Evolutionary conservation across 2,329 filamentous ascomycete genomes (phyloP), one percentile per base, ranked within the genome.

Genomic region (Pyrenochaeta sp.): DNA sequence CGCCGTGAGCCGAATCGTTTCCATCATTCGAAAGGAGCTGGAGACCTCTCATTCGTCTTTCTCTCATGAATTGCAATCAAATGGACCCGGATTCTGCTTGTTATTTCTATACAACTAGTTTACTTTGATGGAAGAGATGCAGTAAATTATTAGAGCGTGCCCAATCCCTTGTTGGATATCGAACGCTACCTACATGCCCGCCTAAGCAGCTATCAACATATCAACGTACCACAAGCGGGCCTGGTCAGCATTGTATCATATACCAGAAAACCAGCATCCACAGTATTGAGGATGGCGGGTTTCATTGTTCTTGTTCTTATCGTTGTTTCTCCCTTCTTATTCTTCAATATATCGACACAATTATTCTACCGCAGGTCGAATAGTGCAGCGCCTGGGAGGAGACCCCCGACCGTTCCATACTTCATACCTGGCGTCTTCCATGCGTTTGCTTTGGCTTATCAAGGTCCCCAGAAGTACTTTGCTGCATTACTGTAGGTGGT

Each of bases 331-430:
- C 60, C 61, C 11, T 51, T 61, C 20, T 34, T 62, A n/a, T 62
- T 49, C 11, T 60, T 58, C 14, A 57, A 60, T 35, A 24, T 56
- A n/a, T 55, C 60, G 10, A 56, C 53, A 6, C 13, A 27, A 1
- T 6, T 51, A 6, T 64, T 67, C 27, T 53, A 54, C 28, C 53
- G 48, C 19, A 52, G 20, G 29, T 15, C 41, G 0, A 54, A 58
- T 7, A 57, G 44, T 22, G 55, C 29, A 27, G 17, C 15, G 3
- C n/a, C 3, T 0, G 39, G 35, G 5, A 60, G 59, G 15, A 41
- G 15, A n/a, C 60, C 63, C 7, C 58, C 61, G 3, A 56, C 52
- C 13, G 37, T 60, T 14, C 61, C 63, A 6, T 67, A 60, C 26
- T 45, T 51, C 11, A 23, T 65, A 4, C 57, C 59, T 5, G 59